phyloP scores from a whole-genome alignment of 2,329 filamentous ascomycete species.

The Fusarium haematococcum region DNA sequence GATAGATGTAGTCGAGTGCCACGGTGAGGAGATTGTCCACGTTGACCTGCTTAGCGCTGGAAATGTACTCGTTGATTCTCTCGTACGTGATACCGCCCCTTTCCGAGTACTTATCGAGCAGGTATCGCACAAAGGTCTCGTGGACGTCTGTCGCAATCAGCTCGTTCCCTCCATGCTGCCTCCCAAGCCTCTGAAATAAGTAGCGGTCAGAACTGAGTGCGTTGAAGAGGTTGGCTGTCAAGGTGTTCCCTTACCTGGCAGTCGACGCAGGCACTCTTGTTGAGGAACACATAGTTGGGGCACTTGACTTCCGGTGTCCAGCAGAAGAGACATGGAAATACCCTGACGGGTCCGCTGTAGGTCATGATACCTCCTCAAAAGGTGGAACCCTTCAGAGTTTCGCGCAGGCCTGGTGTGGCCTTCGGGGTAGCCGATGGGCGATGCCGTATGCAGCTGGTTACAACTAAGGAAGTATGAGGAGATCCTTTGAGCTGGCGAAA shows the following conservation, averaged over 20 bases:
- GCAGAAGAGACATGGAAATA: conserved; percentile 37
- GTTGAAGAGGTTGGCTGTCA: not conserved
- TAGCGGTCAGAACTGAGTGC: conserved; percentile 4
- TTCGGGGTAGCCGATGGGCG: not conserved
- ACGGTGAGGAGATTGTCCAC: conserved; percentile 38
- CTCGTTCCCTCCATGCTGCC: conserved; percentile 25
- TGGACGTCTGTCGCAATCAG: conserved; percentile 37
- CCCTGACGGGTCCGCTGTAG: conserved; percentile 24
- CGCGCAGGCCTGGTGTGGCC: not conserved
- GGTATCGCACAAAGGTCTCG: conserved; percentile 40
- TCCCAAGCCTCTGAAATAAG: conserved; percentile 15
- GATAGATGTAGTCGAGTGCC: conserved; percentile 39
- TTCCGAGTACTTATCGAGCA: conserved; percentile 41
- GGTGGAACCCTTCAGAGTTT: conserved; percentile 2
- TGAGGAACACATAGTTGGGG: conserved; percentile 41
- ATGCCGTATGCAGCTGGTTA: not conserved
- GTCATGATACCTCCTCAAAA: conserved; percentile 27
- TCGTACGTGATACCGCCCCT: conserved; percentile 39
- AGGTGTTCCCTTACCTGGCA: conserved; percentile 33
- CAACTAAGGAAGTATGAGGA: not conserved
- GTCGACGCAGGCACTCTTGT: conserved; percentile 39
- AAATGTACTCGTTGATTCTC: conserved; percentile 35
- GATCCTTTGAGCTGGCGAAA: not conserved
- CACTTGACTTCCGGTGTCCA: conserved; percentile 44
- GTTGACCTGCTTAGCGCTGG: conserved; percentile 27